phyloP scores from a whole-genome alignment of 192 early-diverging fungal genomes.

The Mortierella antarctica region DNA sequence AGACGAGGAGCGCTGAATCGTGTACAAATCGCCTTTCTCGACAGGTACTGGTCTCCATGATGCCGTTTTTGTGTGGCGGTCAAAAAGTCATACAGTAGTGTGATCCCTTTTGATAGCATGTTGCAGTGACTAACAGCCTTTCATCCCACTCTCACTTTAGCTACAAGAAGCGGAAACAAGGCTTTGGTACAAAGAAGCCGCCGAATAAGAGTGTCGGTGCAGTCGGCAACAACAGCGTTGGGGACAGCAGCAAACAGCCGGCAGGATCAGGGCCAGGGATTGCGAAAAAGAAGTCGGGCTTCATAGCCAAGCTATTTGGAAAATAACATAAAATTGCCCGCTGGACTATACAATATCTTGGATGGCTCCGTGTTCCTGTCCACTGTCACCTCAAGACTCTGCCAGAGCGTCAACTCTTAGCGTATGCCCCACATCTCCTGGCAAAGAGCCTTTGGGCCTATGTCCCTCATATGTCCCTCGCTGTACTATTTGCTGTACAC shows the following conservation, averaged over 20 bases:
- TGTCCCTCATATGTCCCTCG: too few relatives aligned
- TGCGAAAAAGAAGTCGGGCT: conserved; percentile 52
- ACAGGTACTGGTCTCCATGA: conserved; percentile 35
- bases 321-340: conserved; percentile 26
- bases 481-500: too few relatives aligned
- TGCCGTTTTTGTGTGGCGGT: not conserved
- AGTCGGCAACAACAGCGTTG: not conserved
- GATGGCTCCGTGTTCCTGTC: too few relatives aligned
- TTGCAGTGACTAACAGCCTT: not conserved
- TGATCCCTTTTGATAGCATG: not conserved
- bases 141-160: not conserved
- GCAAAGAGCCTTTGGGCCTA: too few relatives aligned
- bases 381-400: too few relatives aligned
- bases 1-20: conserved; percentile 62
- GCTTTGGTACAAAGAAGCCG: conserved; percentile 42
- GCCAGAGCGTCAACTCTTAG: too few relatives aligned
- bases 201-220: not conserved
- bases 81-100: not conserved
- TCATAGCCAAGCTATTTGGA: conserved; percentile 52
- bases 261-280: conserved; percentile 37
- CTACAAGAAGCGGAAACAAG: conserved; percentile 54
- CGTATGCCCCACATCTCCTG: too few relatives aligned
- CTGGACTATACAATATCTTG: too few relatives aligned
- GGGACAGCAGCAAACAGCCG: not conserved
- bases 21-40: conserved; percentile 57